Evolutionary conservation across 2,329 filamentous ascomycete species (phyloP), one percentile per base, ranked within the genome.

Genomic region (Botrytis deweyae): DNA sequence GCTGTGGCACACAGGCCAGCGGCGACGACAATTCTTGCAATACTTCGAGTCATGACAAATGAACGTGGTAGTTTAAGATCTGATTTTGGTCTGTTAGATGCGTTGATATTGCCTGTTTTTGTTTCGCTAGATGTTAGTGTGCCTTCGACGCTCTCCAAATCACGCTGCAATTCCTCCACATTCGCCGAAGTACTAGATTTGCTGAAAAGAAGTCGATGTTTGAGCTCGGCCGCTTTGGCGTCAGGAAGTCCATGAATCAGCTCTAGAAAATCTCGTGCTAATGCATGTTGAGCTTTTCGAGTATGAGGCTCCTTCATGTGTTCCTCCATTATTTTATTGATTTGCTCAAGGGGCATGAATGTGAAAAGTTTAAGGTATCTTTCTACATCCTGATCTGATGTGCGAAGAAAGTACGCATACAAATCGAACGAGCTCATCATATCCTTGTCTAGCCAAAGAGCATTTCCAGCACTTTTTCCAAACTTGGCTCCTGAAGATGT

Each of bases 401-500:
- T 91, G 69, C 93, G 89, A 76, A 98, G 86, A 79, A 98, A 96
- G 85, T 95, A 98, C 81, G 95, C 86, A 81, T 98, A 98, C 1
- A 98, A 86, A 74, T 98, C 94, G 80, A 95, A 98, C 0, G 90
- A 85, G 44, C 88, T 90, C 1, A 95, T 97, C 88, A 94, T 88
- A 78, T 91, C 90, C 71, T 87, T 86, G 81, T 98, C 94, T 4
- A 99, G 88, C 96, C 96, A 99, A 52, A 99, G 84, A 3, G 95
- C 95, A 81, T 98, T 98, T 40, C 95, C 95, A 2, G 94, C 92
- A 76, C 91, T 97, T 85, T 99, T 99, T 70, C 96, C 96, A 78
- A 98, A 95, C 83, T 99, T 99, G 80, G 89, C 90, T 29, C 96
- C 96, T 0, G 92, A 89, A 1, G 93, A 87, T 70, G 95, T 95